These are phyloP conservation scores for Cyanidiococcus yangmingshanensis DNA, from an alignment of 23 red algal species.

Conservation along the genomic window DNA sequence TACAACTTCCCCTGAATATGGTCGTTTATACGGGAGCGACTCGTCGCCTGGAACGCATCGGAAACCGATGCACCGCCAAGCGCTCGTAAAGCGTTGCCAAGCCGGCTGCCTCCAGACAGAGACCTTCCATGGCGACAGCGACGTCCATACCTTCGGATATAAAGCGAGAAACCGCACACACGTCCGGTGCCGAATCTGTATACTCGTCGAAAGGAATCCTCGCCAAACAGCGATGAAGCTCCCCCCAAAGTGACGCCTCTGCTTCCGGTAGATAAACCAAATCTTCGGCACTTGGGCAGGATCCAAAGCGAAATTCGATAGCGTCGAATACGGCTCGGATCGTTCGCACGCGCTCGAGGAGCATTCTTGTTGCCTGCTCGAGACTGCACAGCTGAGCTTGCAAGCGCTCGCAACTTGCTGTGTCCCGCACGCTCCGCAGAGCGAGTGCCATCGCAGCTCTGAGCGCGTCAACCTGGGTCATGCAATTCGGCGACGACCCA, in stretches of 20 bases:
- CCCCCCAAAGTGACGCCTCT: not conserved
- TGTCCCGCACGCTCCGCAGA: not conserved
- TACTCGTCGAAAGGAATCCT: not conserved
- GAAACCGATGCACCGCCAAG: too few relatives aligned
- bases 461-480: not conserved
- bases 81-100: not conserved
- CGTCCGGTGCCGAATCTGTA: not conserved
- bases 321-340: not conserved
- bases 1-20: too few relatives aligned
- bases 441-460: not conserved
- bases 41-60: too few relatives aligned
- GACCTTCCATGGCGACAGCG: not conserved
- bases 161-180: not conserved
- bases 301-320: too few relatives aligned
- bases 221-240: not conserved
- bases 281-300: too few relatives aligned
- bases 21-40: too few relatives aligned
- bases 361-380: not conserved
- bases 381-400: not conserved
- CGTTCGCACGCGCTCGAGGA: not conserved
- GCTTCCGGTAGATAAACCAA: not conserved
- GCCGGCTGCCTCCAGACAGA: not conserved
- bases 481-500: not conserved
- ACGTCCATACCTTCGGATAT: not conserved
- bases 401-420: not conserved